Base-by-base conservation (phyloP, 2,329 filamentous ascomycete genomes). In the Truncatella angustata region DNA sequence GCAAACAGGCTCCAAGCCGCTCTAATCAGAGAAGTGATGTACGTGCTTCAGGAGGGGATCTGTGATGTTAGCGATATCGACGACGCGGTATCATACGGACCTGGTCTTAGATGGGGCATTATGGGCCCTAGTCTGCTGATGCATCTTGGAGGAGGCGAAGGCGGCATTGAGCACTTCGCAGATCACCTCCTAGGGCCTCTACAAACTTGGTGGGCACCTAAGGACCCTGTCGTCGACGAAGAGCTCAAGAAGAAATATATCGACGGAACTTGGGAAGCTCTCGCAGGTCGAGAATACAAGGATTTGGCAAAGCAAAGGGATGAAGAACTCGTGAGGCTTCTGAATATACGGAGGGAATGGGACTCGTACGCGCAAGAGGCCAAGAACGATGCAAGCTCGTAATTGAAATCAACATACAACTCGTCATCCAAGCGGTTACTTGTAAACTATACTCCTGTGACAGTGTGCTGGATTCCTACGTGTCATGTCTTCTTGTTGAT, bases 1-100 rank as follows among this genome's bases (percentile, higher is more conserved):
- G 74, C 72, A 14, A 77, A 77, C 59, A 65, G 75, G 5, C 66
- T 78, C 1, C 74, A 77, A 53, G 66, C 66, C 0, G 69, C 70
- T 1, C 58, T 75, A 0, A 60, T 64, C 32, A 62, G 62, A 3
- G 71, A 74, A 54, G 66, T 69, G 0, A 66, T 67, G 46, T 65
- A 57, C 51, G 48, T 58, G 37, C 24, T 62, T 52, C 54, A 58
- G 51, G 46, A 54, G 48, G 55, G 54, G 43, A 50, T 58, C 18
- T 53, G 50, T 30, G 37, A 46, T 18, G 45, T 57, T 28, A 32
- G 34, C 21, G 58, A 60, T 26, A 51, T 60, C 20, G 58, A 60
- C 45, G 51, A 49, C 34, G 56, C 58, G 11, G 54, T 58, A 26
- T 50, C 56, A 18, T 53, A 53, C 35, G 58, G 58, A 2, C 58